Base-by-base conservation (phyloP, 108 stramenopile genomes). In the Pseudonitzschia pungens region DNA sequence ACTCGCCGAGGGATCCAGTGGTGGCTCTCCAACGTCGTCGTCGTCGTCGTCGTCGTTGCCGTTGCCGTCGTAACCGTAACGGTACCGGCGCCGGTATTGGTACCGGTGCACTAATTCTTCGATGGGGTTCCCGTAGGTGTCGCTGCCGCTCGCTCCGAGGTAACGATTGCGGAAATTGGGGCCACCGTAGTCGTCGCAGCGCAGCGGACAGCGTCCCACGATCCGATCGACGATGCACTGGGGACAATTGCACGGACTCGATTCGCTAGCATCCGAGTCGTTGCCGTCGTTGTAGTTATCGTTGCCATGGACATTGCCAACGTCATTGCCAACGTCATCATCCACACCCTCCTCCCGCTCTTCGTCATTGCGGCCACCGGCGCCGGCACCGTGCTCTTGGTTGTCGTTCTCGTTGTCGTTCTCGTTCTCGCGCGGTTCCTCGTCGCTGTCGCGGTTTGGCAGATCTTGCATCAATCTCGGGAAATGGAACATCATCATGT, bases 1-100 rank as follows among this genome's bases (percentile, higher is more conserved):
- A 63, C 62, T 63, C 7, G 62, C 62, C 29, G 9, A 8, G 10
- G 62, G 62, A 63, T 63, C 31, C 32, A 63, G 41, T 1, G 62
- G 40, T 8, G 27, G 3, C 11, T 63, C 62, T 10, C 27, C 14
- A 26, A 8, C 27, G 62, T 6, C 1, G 5, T 63, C 29, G 32
- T 36, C 32, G 1, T 36, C 62, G 18, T 32, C 29, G 29, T 63
- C 29, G 36, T 32, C 20, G 20, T 24, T n/a, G n/a, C n/a, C n/a
- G n/a, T n/a, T n/a, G n/a, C n/a, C n/a, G n/a, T n/a, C n/a, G n/a
- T n/a, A n/a, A n/a, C n/a, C n/a, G n/a, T n/a, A n/a, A n/a, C n/a
- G n/a, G n/a, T n/a, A n/a, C n/a, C n/a, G n/a, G n/a, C n/a, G n/a
- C n/a, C n/a, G n/a, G n/a, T n/a, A n/a, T n/a, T n/a, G n/a, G n/a